Conservation (phyloP, 2,329 filamentous ascomycete genomes). For the Calonectria honghensis region DNA sequence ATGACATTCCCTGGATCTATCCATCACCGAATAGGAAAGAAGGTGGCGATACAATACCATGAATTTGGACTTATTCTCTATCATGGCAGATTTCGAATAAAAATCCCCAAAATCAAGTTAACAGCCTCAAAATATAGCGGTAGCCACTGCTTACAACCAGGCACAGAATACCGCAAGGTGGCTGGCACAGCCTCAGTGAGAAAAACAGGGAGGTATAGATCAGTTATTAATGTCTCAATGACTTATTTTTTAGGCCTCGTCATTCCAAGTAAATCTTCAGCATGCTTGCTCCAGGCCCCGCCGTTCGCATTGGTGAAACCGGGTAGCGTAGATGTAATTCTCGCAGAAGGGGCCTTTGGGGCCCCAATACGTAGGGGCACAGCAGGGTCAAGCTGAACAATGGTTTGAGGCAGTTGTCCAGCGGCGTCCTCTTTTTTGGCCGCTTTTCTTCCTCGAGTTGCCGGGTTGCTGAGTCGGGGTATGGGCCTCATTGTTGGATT, state of each 20-base stretch:
- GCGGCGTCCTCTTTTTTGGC: slow-evolving; percentile 71
- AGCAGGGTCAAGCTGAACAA: slow-evolving; percentile 62
- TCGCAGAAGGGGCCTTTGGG: slow-evolving; percentile 18
- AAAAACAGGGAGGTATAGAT: not conserved
- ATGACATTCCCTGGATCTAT: not conserved
- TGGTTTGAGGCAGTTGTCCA: slow-evolving; percentile 66
- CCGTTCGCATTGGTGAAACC: slow-evolving; percentile 71
- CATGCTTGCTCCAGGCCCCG: slow-evolving; percentile 82
- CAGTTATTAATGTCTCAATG: slow-evolving; percentile 30
- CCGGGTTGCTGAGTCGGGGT: slow-evolving; percentile 66
- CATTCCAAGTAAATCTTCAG: slow-evolving; percentile 78
- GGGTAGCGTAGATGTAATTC: slow-evolving; percentile 55
- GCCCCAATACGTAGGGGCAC: slow-evolving; percentile 37
- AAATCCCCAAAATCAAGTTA: not conserved
- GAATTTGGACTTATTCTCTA: not conserved
- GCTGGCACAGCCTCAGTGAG: not conserved
- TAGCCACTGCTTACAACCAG: too few species aligned
- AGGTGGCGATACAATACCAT: not conserved
- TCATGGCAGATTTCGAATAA: too few species aligned
- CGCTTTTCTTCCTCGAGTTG: slow-evolving; percentile 72
- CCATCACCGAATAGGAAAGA: not conserved
- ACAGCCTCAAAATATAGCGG: not conserved
- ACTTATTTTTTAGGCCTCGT: slow-evolving; percentile 68
- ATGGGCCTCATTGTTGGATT: slow-evolving; percentile 40
- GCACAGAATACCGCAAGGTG: not conserved